These are phyloP conservation scores for Sclerotinia subarctica DNA, from an alignment of 2,329 filamentous ascomycete genomes.

Conservation along the genomic window DNA sequence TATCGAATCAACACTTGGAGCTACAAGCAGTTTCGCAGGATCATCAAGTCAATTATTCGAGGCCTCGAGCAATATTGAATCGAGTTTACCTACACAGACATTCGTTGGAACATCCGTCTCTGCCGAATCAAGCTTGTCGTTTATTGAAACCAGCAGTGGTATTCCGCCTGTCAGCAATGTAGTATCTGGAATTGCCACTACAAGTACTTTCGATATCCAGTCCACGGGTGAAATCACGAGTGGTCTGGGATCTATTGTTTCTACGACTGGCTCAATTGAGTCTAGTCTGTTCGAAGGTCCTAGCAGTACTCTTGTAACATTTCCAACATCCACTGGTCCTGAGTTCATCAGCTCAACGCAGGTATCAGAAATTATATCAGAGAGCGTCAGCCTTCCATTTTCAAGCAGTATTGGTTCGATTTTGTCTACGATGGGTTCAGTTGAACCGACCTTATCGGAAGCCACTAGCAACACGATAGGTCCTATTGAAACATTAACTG, in stretches of 20 bases:
- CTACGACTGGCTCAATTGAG: not conserved
- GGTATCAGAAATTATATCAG: not conserved
- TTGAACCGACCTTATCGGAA: not conserved
- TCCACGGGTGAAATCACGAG: not conserved
- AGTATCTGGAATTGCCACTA: not conserved
- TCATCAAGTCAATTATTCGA: not conserved
- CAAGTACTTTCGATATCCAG: not conserved
- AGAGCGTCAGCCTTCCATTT: not conserved
- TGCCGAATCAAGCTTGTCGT: not conserved
- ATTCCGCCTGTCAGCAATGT: not conserved
- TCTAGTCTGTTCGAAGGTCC: not conserved
- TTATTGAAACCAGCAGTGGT: not conserved
- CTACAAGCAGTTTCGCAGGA: not conserved
- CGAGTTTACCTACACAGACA: not conserved
- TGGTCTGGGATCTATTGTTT: not conserved
- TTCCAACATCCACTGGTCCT: not conserved
- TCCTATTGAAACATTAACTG: not conserved
- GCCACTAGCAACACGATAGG: not conserved
- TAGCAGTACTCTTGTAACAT: not conserved
- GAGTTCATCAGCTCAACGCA: not conserved
- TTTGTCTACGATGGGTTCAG: not conserved
- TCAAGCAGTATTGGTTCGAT: not conserved
- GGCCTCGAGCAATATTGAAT: not conserved
- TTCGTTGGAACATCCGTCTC: not conserved
- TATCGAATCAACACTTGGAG: not conserved